Conservation (phyloP, 2,329 filamentous ascomycete genomes). For the Diaporthe batatas region DNA sequence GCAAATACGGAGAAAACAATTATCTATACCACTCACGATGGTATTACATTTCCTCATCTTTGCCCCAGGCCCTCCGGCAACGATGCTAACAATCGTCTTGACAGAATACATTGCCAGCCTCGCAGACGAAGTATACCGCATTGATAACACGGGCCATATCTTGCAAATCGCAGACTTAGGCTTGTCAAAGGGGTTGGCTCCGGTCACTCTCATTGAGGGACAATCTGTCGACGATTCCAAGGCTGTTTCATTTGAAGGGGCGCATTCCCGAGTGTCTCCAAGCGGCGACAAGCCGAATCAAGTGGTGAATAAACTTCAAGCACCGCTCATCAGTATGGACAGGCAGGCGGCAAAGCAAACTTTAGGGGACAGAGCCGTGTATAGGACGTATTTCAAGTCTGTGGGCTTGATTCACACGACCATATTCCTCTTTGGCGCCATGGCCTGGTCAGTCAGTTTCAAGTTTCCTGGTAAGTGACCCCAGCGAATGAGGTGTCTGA, state of each 20-base stretch:
- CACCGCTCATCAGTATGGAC: neutral
- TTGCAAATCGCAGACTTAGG: neutral
- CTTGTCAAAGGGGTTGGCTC: neutral
- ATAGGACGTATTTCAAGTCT: conserved; percentile 43
- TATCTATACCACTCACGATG: conserved; percentile 45
- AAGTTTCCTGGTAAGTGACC: conserved; percentile 43
- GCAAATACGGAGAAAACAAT: conserved; percentile 39
- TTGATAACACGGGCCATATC: conserved; percentile 36
- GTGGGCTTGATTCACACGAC: conserved; percentile 41
- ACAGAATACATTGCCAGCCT: conserved; percentile 14
- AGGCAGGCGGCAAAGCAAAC: conserved; percentile 19
- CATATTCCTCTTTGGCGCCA: conserved; percentile 42
- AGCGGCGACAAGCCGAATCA: neutral
- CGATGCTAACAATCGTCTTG: neutral
- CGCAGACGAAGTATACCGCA: conserved; percentile 39
- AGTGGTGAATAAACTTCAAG: neutral
- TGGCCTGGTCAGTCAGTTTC: conserved; percentile 41
- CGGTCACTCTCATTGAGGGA: neutral
- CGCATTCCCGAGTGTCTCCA: neutral
- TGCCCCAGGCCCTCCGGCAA: no score
- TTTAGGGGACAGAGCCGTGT: conserved; percentile 41
- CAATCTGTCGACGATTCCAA: neutral
- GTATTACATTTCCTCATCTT: conserved; percentile 31
- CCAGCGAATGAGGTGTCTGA: neutral
- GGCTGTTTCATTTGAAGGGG: neutral